phyloP scores from a whole-genome alignment of 1,284 basidiomycete genomes.

The Takashimella koratensis region DNA sequence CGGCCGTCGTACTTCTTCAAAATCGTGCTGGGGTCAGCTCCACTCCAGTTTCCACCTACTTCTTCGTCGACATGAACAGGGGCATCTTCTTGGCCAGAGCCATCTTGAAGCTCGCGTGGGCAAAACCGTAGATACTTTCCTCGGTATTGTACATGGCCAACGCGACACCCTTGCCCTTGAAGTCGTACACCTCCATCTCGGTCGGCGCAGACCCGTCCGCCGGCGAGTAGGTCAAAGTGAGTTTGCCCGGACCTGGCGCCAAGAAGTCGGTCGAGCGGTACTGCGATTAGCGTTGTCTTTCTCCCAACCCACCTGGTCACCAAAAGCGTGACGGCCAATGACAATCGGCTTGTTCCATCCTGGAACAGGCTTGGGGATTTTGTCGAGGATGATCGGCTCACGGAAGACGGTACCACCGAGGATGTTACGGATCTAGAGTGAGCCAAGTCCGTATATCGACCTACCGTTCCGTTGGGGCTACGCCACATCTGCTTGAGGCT shows the following conservation, averaged over 20 bases:
- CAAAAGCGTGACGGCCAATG: constrained; percentile 95
- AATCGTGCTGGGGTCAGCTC: constrained; percentile 59
- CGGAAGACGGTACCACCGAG: constrained; percentile 98
- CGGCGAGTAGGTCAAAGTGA: constrained; percentile 84
- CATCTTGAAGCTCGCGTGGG: constrained; percentile 98
- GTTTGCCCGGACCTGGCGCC: constrained; percentile 79
- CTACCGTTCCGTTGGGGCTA: constrained; percentile 87
- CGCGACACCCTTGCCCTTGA: constrained; percentile 82
- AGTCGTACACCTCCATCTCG: constrained; percentile 79
- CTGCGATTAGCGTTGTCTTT: too few species aligned
- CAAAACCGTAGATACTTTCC: constrained; percentile 90
- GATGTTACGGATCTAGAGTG: constrained; percentile 80
- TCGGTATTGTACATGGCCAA: constrained; percentile 96
- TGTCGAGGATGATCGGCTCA: constrained; percentile 89
- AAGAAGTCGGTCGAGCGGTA: constrained; percentile 89
- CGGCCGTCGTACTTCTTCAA: constrained; percentile 94
- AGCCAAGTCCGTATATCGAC: constrained; percentile 28
- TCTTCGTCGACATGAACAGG: constrained; percentile 94
- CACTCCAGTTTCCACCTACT: constrained; percentile 45
- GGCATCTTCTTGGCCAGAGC: constrained; percentile 93
- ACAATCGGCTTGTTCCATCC: constrained; percentile 97
- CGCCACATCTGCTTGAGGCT: constrained; percentile 98
- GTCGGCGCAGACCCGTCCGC: constrained; percentile 62
- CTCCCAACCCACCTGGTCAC: too few species aligned
- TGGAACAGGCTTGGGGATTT: constrained; percentile 88